phyloP scores from a whole-genome alignment of 768 basidiomycete species.

The Pleurotus salmoneostramineus region DNA sequence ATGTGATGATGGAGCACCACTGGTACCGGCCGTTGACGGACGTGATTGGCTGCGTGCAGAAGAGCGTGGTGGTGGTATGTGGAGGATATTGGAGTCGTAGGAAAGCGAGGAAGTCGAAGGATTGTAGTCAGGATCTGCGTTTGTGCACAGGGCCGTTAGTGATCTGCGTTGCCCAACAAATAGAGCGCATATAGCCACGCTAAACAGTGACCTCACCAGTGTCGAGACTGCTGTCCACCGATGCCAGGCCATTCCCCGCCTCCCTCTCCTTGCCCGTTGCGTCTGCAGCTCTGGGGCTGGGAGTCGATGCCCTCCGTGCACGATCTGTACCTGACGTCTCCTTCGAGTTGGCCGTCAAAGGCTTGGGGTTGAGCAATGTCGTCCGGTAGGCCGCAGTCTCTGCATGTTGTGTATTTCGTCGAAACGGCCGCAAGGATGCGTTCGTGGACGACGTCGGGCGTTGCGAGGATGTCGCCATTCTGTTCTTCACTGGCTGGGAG shows the following conservation, averaged over 20 bases:
- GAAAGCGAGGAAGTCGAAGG: conserved; percentile 14
- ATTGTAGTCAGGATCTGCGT: conserved; percentile 17
- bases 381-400: conserved; percentile 3
- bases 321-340: neutral
- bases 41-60: conserved; percentile 3
- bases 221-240: conserved; percentile 3
- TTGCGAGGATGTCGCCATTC: neutral
- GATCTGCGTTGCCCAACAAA: neutral
- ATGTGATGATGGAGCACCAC: conserved; percentile 9
- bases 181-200: neutral
- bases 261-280: conserved; percentile 5
- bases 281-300: neutral
- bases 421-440: conserved; percentile 1
- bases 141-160: neutral
- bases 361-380: conserved; percentile 5
- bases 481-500: neutral
- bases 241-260: neutral
- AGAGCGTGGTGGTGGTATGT: conserved; percentile 1
- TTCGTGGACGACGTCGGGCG: neutral
- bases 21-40: conserved; percentile 16
- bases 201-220: conserved; percentile 1
- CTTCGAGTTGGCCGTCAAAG: conserved; percentile 1
- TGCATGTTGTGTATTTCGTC: neutral
- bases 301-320: conserved; percentile 1
- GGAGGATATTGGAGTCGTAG: conserved; percentile 9